A percentile compares a stretch with the other conserved stretches of the same genome.
Conservation (phyloP, 257 asterid species). For the Euphrasia confusa region DNA sequence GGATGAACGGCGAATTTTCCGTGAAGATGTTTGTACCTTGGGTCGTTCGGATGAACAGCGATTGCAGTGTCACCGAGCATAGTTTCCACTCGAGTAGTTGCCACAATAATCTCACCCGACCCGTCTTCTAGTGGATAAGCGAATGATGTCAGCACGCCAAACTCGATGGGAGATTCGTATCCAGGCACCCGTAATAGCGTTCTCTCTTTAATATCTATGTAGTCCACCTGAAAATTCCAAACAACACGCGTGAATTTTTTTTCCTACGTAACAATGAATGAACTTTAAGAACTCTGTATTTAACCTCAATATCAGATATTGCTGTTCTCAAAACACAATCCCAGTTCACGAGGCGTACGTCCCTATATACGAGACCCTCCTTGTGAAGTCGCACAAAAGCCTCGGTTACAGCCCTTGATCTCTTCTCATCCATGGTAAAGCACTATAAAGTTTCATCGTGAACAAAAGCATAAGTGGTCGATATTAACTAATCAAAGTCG, state of each 20-base stretch:
- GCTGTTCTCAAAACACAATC: constrained; percentile 71
- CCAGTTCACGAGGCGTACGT: constrained; percentile 78
- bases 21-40: constrained; percentile 59
- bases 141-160: constrained; percentile 73
- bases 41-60: constrained; percentile 74
- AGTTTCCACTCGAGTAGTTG: constrained; percentile 76
- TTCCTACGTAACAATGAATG: constrained; percentile 2
- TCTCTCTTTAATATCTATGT: constrained; percentile 59
- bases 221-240: constrained; percentile 48
- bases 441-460: constrained; percentile 32
- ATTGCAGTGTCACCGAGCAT: constrained; percentile 87
- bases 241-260: constrained; percentile 2
- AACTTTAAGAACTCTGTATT: constrained; percentile 2
- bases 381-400: constrained; percentile 20
- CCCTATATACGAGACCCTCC: constrained; percentile 40
- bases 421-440: constrained; percentile 74
- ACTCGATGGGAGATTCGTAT: constrained; percentile 60
- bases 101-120: constrained; percentile 70
- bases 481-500: constrained; percentile 7
- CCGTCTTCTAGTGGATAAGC: constrained; percentile 78
- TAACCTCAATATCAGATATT: constrained; percentile 83
- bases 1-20: constrained; percentile 72
- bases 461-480: background rate
- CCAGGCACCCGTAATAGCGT: constrained; percentile 53
- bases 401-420: constrained; percentile 75